phyloP scores from a whole-genome alignment of 2,329 filamentous ascomycete species.

The Gaeumannomyces sp. region DNA sequence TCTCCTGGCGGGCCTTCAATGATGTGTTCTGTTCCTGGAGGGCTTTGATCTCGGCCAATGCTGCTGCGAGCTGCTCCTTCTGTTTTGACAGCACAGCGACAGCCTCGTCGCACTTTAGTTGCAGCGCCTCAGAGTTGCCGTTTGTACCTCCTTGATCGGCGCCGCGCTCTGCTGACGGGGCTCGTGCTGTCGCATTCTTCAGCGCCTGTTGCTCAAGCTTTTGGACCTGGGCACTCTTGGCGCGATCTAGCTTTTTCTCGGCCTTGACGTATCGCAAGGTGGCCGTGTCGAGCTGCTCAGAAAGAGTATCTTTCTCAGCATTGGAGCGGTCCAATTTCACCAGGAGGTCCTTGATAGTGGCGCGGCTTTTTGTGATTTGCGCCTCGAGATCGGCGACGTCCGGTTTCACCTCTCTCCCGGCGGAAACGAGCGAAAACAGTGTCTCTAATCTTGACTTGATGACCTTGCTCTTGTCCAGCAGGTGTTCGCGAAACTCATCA shows the following conservation, averaged over 20 bases:
- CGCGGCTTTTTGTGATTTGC: conserved; percentile 68
- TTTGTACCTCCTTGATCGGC: conserved; percentile 43
- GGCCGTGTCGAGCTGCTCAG: conserved; percentile 80
- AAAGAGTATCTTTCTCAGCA: conserved; percentile 76
- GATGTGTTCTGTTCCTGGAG: conserved; percentile 74
- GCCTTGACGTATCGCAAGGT: conserved; percentile 90
- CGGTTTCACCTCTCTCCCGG: conserved; percentile 49
- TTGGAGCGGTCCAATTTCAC: conserved; percentile 69
- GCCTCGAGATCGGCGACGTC: conserved; percentile 68
- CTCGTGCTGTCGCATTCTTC: conserved; percentile 51
- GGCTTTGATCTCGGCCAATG: conserved; percentile 63
- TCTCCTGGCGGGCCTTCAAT: conserved; percentile 61
- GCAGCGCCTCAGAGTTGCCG: conserved; percentile 57
- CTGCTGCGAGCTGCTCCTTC: conserved; percentile 77
- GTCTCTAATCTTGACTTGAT: conserved; percentile 69
- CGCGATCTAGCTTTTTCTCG: conserved; percentile 87
- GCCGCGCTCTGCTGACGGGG: conserved; percentile 48
- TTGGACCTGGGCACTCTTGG: conserved; percentile 81
- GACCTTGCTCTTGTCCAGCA: conserved; percentile 66
- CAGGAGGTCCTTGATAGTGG: conserved; percentile 74
- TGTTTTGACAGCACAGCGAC: conserved; percentile 71
- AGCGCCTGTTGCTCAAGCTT: conserved; percentile 88
- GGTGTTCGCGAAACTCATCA: conserved; percentile 72
- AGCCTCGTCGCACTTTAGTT: conserved; percentile 72
- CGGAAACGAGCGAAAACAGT: conserved; percentile 55